Percentiles rank a stretch among this genome's conserved stretches.
Conservation (phyloP, 495 filamentous ascomycete genomes). For the Amniculicola lignicola region DNA sequence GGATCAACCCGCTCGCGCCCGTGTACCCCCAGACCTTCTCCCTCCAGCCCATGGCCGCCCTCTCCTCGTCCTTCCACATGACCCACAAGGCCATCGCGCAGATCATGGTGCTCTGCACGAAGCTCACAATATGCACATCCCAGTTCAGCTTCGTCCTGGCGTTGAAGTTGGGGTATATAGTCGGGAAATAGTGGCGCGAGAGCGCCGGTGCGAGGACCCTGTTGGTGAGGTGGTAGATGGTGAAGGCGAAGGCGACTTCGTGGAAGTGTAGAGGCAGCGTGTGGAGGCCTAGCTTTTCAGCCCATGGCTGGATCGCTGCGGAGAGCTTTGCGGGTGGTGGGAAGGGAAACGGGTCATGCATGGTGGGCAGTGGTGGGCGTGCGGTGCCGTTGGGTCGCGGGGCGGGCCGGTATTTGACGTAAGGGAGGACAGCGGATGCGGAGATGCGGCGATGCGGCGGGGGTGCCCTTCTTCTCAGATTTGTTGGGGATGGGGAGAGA, state of each 20-base stretch:
- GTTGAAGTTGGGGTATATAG: constrained; percentile 64
- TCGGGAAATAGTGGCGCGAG: constrained; percentile 66
- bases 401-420: constrained; percentile 14
- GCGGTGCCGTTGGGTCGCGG: too few relatives aligned
- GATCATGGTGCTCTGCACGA: constrained; percentile 83
- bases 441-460: neutral
- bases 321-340: constrained; percentile 51
- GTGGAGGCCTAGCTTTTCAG: constrained; percentile 58
- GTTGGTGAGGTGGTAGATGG: constrained; percentile 75
- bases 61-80: constrained; percentile 74
- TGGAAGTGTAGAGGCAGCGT: constrained; percentile 83
- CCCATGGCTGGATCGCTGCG: constrained; percentile 55
- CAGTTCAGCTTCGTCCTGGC: constrained; percentile 78
- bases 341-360: constrained; percentile 68
- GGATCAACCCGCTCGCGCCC: constrained; percentile 74
- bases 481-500: neutral
- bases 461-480: neutral
- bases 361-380: constrained; percentile 39
- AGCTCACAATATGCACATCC: constrained; percentile 93
- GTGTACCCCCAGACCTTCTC: constrained; percentile 91
- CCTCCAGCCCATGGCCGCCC: constrained; percentile 64
- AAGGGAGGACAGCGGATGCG: constrained; percentile 11
- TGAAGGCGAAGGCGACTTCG: constrained; percentile 72
- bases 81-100: constrained; percentile 75
- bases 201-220: constrained; percentile 69